Evolutionary conservation across 2,329 filamentous ascomycete genomes (phyloP), one percentile per base, ranked within the genome.

Genomic region (Penicillium sp.): DNA sequence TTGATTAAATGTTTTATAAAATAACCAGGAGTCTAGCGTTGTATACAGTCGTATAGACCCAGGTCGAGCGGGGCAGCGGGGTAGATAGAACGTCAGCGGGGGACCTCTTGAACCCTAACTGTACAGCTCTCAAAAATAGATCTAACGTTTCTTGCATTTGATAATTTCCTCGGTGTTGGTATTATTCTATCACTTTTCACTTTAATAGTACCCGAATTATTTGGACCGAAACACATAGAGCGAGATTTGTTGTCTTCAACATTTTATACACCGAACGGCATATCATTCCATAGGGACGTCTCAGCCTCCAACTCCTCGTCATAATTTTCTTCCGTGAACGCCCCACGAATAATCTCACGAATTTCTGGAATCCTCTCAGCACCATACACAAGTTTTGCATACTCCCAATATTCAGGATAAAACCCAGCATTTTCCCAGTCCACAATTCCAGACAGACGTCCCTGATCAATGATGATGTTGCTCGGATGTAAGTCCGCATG

Each of bases 361-460:
- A 69, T 45, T 35, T 56, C 56, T 1, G 44, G 50, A 12, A 50
- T 6, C 6, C 24, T n/a, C 26, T 53, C 50, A 37, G 50, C 54
- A 4, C 51, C 56, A 53, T 66, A 70, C 61, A 69, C 68, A 6
- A 65, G 63, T 58, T 70, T 72, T 0, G 70, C 72, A 30, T 69
- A 72, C 51, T 71, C 70, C 71, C 73, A 74, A 56, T 74, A 72
- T 53, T 67, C 69, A 19, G 70, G 71, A 49, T 58, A 67, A 15
- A 60, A 73, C 2, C 69, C 72, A 1, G 71, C 68, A 28, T 58
- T 65, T 57, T 74, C 72, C 72, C 72, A 75, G 53, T 75, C 71
- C 6, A 75, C 28, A 55, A 74, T 67, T 1, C 57, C 69, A 38
- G 67, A 62, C 22, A 78, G 49, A 0, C 60, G 61, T 0, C 66